Evolutionary conservation across 2,329 filamentous ascomycete species (phyloP), one percentile per base, ranked within the genome.

Genomic region (Fusarium albosuccineum): DNA sequence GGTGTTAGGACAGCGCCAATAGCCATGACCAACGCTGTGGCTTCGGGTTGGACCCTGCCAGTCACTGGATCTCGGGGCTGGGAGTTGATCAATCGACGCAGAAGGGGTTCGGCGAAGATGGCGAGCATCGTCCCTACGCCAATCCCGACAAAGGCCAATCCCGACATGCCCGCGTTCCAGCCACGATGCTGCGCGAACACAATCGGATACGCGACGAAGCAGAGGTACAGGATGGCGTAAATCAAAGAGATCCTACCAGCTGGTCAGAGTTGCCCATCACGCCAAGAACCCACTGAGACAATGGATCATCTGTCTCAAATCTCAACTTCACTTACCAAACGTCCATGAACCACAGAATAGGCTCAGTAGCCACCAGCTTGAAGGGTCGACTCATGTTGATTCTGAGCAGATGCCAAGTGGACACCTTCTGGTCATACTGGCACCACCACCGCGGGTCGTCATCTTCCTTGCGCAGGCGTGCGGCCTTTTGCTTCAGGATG

Each of bases 151-250:
- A 97, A 97, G 2, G 93, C 87, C 3, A 97, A 86, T 1, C 94
- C 94, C 0, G 90, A 88, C 36, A 91, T 79, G 1, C 92, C 90
- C 0, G 91, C 83, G 3, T 84, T 84, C 94, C 94, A 97, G 62
- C 92, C 92, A 16, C 94, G 91, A 60, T 86, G 76, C 40, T 91
- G 82, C 10, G 85, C 83, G 78, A 96, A 97, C 60, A 97, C 91
- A 61, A 97, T 91, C 0, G 94, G 94, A 76, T 97, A 97, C 11
- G 92, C 93, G 14, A 97, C 91, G 80, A 97, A 97, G 79, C 93
- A 97, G 33, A 97, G 88, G 74, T 96, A 96, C 2, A 97, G 83
- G 40, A 97, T 93, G 16, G 89, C 92, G 76, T 97, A 97, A 36
- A 97, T 88, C 39, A 97, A 82, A 1, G 92, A 95, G 75, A 94